Percentiles rank a stretch among this genome's conserved stretches.
phyloP scores from a whole-genome alignment of 352 stramenopile species.

The Pythium aristosporum region DNA sequence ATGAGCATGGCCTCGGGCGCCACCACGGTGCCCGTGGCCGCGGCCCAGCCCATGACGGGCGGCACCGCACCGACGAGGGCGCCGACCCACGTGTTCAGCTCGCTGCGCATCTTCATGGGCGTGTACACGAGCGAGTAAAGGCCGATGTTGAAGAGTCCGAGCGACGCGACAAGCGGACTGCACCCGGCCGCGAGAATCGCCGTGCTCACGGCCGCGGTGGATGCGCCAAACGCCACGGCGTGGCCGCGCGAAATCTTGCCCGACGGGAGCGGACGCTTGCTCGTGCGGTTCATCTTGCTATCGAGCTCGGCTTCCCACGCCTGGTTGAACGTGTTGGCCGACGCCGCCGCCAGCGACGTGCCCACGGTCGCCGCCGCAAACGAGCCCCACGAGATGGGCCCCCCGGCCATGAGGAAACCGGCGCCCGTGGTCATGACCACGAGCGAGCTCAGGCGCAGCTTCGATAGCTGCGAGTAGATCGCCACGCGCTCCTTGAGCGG shows the following conservation, averaged over 20 bases:
- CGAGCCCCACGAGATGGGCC: slow-evolving; percentile 87
- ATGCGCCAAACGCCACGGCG: slow-evolving; percentile 80
- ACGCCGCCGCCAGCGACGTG: slow-evolving; percentile 93
- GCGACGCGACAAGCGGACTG: slow-evolving; percentile 93
- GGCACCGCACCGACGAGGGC: slow-evolving; percentile 98
- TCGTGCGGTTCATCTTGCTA: slow-evolving; percentile 96
- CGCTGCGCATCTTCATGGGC: slow-evolving; percentile 95
- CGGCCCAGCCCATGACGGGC: slow-evolving; percentile 98
- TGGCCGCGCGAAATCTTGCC: slow-evolving; percentile 77
- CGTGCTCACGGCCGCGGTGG: slow-evolving; percentile 87
- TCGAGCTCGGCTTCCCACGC: slow-evolving; percentile 95
- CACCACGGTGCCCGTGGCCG: slow-evolving; percentile 87
- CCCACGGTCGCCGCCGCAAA: slow-evolving; percentile 91
- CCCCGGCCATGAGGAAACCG: slow-evolving; percentile 96
- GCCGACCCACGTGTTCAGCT: slow-evolving; percentile 98
- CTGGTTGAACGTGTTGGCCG: slow-evolving; percentile 98
- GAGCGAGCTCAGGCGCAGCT: slow-evolving; percentile 92
- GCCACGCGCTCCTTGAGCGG: slow-evolving; percentile 60
- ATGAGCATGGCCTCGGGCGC: slow-evolving; percentile 73
- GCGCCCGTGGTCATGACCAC: slow-evolving; percentile 96
- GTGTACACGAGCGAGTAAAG: slow-evolving; percentile 99
- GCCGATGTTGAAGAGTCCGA: slow-evolving; percentile 97
- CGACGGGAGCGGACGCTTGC: slow-evolving; percentile 91
- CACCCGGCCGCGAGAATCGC: slow-evolving; percentile 90
- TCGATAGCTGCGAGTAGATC: slow-evolving; percentile 93